A percentile compares a stretch with the other conserved stretches of the same genome.
Evolutionary conservation across 208 protist genomes (phyloP).

Genomic region (Leishmania turanica): DNA sequence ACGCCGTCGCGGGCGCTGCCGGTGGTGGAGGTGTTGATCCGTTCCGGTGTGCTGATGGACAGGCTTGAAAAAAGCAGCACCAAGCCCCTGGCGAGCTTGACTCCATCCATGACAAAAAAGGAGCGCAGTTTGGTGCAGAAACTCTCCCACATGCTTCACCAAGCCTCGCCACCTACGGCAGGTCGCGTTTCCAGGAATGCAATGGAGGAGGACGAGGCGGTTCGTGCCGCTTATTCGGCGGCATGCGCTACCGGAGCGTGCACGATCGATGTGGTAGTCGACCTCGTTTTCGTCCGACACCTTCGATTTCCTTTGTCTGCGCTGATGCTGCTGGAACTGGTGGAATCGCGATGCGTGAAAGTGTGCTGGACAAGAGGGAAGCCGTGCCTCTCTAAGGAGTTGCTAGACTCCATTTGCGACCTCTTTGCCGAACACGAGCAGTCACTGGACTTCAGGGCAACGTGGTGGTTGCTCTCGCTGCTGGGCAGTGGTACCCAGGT

Average conservation of each 20-base stretch:
- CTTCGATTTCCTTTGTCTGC: slow-evolving; percentile 16
- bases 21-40: slow-evolving; percentile 50
- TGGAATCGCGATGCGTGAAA: slow-evolving; percentile 10
- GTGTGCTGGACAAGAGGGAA: slow-evolving; percentile 15
- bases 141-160: slow-evolving; percentile 35
- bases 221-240: slow-evolving; percentile 26
- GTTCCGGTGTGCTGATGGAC: slow-evolving; percentile 60
- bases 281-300: slow-evolving; percentile 17
- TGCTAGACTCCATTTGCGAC: slow-evolving; percentile 30
- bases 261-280: slow-evolving; percentile 5
- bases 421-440: slow-evolving; percentile 22
- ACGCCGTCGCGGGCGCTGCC: slow-evolving; percentile 62
- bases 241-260: slow-evolving; percentile 25
- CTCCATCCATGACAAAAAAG: slow-evolving; percentile 60
- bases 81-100: slow-evolving; percentile 45
- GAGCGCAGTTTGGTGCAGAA: slow-evolving; percentile 47
- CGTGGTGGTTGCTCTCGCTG: slow-evolving; percentile 50
- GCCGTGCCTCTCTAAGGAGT: slow-evolving; percentile 11
- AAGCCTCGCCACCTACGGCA: background rate
- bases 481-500: slow-evolving; percentile 19
- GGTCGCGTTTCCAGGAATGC: background rate
- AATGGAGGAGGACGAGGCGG: slow-evolving; percentile 15
- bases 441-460: slow-evolving; percentile 32
- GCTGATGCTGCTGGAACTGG: slow-evolving; percentile 44
- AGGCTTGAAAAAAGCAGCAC: slow-evolving; percentile 47